Evolutionary conservation across 2,329 filamentous ascomycete species (phyloP).

Genomic region (Trichophyton benhamiae): DNA sequence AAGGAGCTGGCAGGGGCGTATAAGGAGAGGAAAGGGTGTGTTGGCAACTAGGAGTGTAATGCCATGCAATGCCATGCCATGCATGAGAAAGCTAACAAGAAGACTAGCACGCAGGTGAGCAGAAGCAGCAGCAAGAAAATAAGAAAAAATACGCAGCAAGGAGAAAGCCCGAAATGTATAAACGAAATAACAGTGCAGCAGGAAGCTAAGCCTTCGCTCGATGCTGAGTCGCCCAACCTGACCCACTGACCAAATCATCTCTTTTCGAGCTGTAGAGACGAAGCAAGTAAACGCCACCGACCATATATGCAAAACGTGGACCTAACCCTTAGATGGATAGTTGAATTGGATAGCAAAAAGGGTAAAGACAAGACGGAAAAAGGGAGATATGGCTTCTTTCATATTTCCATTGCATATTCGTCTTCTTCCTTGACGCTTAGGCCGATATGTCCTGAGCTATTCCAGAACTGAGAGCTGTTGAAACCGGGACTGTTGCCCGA

Average conservation of each 20-base stretch:
- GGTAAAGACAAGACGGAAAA: not conserved
- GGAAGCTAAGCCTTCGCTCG: not conserved
- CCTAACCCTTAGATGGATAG: not conserved
- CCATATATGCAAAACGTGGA: not conserved
- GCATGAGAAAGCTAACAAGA: not conserved
- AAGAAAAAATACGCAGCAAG: not conserved
- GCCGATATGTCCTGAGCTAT: slow-evolving; percentile 39
- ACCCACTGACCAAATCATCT: not conserved
- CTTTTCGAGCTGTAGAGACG: not conserved
- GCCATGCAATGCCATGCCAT: not conserved
- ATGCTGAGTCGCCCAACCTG: not conserved
- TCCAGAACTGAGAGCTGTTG: slow-evolving; percentile 44
- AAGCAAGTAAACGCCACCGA: not conserved
- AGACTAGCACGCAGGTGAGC: not conserved
- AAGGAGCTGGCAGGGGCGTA: not conserved
- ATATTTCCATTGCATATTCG: slow-evolving; percentile 72
- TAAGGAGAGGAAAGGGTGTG: not conserved
- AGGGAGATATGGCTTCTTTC: slow-evolving; percentile 12
- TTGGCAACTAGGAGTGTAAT: not conserved
- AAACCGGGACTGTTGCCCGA: slow-evolving; percentile 47
- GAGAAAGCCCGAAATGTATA: not conserved
- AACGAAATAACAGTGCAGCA: not conserved
- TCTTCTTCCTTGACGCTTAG: slow-evolving; percentile 89
- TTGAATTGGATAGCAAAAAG: not conserved
- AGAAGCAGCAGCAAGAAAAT: not conserved